Base-by-base conservation (phyloP, 1,139 yeast species). In the Pichia sp. region DNA sequence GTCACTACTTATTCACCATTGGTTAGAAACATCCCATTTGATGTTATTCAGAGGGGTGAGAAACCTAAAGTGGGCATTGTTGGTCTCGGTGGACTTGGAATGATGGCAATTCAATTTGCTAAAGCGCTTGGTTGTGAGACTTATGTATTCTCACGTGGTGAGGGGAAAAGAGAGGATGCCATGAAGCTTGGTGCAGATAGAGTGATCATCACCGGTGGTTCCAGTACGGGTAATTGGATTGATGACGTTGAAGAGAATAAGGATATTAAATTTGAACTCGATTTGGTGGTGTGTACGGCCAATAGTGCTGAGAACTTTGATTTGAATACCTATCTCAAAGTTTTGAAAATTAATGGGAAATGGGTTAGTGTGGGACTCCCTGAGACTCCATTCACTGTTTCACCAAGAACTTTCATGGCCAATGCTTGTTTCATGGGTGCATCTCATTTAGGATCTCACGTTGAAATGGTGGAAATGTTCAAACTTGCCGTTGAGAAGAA, bases 41-140 rank as follows among this genome's bases (percentile, higher is more conserved):
- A 36, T 28, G 29, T 28, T 20, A 28, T 42, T 27, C 22, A 29
- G 10, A 37, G 21, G 17, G 77, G 74, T 17, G 40, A 38, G 13
- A 57, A 58, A 34, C 66, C 69, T 38, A 64, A 60, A 33, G 76
- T 74, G 35, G 80, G 74, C 39, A 59, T 74, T 45, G 60, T 72
- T 42, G 80, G 81, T 43, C 62, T 74, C 42, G 81, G 81, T 47
- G 80, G 80, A 30, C 59, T 74, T 44, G 81, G 81, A 27, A 78
- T 73, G 57, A 66, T 73, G 69, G 77, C 75, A 26, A 60, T 74
- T 41, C 67, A 69, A 61, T 66, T 73, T 45, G 70, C 78, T 34
- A 66, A 68, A 45, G 79, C 78, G 6, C 50, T 74, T 46, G 80
- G 78, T 27, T 76, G 77, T 17, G 68, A 73, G 44, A 77, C 73